Evolutionary conservation across 2,329 filamentous ascomycete genomes (phyloP).

Genomic region (Microdochium bolleyi): DNA sequence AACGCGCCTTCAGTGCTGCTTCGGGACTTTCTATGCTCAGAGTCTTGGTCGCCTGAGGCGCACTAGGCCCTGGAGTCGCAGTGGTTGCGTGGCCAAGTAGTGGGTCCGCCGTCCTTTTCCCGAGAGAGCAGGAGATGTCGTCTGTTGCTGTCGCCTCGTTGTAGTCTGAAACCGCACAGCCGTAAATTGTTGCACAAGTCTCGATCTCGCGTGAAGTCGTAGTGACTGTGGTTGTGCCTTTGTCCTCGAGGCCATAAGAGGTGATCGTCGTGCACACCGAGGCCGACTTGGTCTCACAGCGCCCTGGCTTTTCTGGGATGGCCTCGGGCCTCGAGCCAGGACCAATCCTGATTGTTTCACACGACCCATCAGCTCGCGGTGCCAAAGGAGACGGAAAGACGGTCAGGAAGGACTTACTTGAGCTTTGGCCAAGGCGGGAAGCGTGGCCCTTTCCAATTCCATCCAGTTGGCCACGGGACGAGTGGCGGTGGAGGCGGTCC

Average conservation of each 20-base stretch:
- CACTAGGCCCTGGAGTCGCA: neutral
- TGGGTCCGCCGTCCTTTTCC: neutral
- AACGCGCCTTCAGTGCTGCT: neutral
- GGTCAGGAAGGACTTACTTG: neutral
- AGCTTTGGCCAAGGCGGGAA: neutral
- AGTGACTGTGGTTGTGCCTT: neutral
- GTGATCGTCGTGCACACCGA: neutral
- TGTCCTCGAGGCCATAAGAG: neutral
- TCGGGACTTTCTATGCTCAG: neutral
- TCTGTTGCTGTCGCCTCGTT: neutral
- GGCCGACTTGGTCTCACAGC: neutral
- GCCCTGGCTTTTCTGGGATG: neutral
- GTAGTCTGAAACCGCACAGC: neutral
- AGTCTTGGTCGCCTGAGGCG: neutral
- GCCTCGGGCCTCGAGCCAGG: neutral
- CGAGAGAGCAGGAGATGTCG: neutral
- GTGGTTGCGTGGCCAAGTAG: neutral
- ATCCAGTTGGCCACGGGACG: neutral
- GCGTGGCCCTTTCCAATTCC: neutral
- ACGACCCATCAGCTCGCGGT: neutral
- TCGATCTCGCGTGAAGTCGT: neutral
- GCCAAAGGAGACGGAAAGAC: neutral
- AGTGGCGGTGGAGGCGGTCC: neutral
- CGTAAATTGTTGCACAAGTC: neutral
- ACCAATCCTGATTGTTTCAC: neutral